Evolutionary conservation across 225 moss, liverwort and hornwort genomes (phyloP), one percentile per base, ranked within the genome.

Genomic region (Asterella californica): DNA sequence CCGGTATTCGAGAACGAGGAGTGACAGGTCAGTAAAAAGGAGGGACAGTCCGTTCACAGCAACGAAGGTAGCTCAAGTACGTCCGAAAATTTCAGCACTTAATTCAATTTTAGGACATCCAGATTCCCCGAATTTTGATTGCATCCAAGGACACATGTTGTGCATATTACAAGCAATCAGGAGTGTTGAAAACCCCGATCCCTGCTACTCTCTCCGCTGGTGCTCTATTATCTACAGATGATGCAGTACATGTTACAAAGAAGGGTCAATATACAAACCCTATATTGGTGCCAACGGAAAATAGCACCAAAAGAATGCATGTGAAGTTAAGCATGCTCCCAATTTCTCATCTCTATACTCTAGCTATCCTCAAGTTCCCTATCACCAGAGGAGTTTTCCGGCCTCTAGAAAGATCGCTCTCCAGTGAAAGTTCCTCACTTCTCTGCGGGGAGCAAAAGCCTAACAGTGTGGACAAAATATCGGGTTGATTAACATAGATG

Each of bases 251-350:
- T 74, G 74, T 74, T 74, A 74, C 74, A 74, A 33, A 30, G 74
- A 30, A 74, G 74, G n/a, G 52, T 74, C 29, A 74, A 74, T 74
- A 54, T 74, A 74, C 74, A 74, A 53, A 74, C 74, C 30, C 72
- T 74, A 74, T 74, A 54, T 33, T 53, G 74, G 74, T 74, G 74
- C 74, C 52, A 30, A 74, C 0, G 52, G 52, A 74, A 74, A 74
- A 74, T 74, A 53, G 74, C 74, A 74, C 74, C 74, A 74, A 74
- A n/a, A 53, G 30, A 50, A 50, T 54, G 74, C 74, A 74, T 52
- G 74, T 74, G 74, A 74, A 74, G 52, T 74, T 27, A 53, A 29
- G 72, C 72, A 72, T 72, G 74, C 72, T 73, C 27, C 45, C 49
- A 14, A 15, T 25, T 50, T 50, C 34, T 50, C 72, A 27, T 12